Evolutionary conservation across 192 early-diverging fungal species (phyloP).

Genomic region (Mortierella alpina): DNA sequence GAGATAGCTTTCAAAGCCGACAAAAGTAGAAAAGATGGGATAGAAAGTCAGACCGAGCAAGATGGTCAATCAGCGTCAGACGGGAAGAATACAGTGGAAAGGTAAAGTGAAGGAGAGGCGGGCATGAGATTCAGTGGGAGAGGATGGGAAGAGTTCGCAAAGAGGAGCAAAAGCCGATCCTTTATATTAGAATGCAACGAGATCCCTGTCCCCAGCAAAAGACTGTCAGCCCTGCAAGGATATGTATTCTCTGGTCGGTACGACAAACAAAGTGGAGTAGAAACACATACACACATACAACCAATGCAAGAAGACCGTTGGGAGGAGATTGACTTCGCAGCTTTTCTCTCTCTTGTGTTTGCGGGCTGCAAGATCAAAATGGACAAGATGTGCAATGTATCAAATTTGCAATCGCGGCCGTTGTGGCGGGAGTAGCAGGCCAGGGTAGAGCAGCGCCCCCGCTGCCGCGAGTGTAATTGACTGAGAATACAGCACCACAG

Average conservation of each 20-base stretch:
- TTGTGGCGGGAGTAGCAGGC: too few relatives aligned
- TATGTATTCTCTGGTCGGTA: not conserved
- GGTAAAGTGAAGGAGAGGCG: not conserved
- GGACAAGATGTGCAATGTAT: too few relatives aligned
- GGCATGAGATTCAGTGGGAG: not conserved
- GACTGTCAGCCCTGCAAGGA: too few relatives aligned
- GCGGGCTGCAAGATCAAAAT: too few relatives aligned
- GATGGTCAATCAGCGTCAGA: slow-evolving; percentile 2
- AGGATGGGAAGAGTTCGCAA: not conserved
- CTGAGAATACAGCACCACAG: too few relatives aligned
- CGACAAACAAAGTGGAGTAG: slow-evolving; percentile 22
- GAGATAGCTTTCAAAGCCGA: not conserved
- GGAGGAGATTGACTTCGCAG: too few relatives aligned
- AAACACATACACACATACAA: not conserved
- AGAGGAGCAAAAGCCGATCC: not conserved
- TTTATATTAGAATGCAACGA: not conserved
- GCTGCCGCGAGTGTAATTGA: too few relatives aligned
- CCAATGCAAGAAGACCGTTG: not conserved
- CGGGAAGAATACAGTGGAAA: not conserved
- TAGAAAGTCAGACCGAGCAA: too few relatives aligned
- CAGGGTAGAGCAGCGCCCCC: too few relatives aligned
- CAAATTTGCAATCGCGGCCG: too few relatives aligned
- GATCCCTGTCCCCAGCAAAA: too few relatives aligned
- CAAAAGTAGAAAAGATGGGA: not conserved
- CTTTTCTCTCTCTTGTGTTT: too few relatives aligned